Evolutionary conservation across 179 eudicot genomes (phyloP), one percentile per base, ranked within the genome.

Genomic region (Patellifolia procumbens): DNA sequence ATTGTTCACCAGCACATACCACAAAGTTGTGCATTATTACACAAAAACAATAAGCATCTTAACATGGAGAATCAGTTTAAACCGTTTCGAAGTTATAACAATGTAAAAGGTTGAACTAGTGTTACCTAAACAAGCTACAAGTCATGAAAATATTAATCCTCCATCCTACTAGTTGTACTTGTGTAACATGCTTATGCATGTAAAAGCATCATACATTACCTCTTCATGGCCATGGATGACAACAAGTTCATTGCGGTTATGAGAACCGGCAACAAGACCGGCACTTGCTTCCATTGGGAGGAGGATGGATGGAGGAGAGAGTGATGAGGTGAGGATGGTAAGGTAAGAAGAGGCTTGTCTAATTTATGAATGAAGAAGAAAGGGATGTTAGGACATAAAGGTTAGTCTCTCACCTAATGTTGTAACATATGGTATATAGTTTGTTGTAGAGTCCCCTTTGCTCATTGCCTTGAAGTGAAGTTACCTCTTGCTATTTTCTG

Each of bases 191-290:
- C 9, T 39, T 9, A 43, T 52, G 42, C 70, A 79, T 69, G 51
- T 17, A 59, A 26, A 66, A 12, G 46, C 20, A 22, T 71, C 19
- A 31, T 16, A 34, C 32, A 0, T 65, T 81, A 93, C 97, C 92
- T 93, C 98, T 88, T 94, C 97, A 65, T 94, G 98, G 82, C 97
- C 97, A 39, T 90, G 97, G 72, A 94, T 94, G 85, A 94, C 98
- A 22, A 94, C 96, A 32, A 94, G 98, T 72, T 94, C 98, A 53
- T 94, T 94, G 48, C 97, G 92, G 84, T 92, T 94, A 58, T 94
- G 97, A 72, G 98, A 94, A 58, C 98, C 98, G 53, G 98, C 98
- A 10, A 94, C 98, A 12, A 94, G 92, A 3, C 98, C 98, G 56
- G 97, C 98, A 17, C 96, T 86, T 71, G 98, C 98, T 88, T 94